Evolutionary conservation across 2,329 filamentous ascomycete species (phyloP), one percentile per base, ranked within the genome.

Genomic region (Calonectria montana): DNA sequence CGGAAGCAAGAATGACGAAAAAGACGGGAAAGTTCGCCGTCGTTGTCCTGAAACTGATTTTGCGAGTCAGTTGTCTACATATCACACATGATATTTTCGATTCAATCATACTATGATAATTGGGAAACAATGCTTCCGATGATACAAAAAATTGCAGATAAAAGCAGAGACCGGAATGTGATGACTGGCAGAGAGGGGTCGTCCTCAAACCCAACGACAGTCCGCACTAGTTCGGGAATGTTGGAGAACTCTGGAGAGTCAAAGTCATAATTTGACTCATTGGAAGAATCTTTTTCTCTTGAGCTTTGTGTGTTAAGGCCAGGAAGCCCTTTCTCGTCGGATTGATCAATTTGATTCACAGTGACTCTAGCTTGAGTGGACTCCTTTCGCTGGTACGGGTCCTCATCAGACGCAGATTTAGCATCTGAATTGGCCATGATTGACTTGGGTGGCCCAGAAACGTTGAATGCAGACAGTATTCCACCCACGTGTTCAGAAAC

Each of bases 121-220:
- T 89, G 87, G 6, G 87, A 89, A 2, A 91, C 78, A 74, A 91
- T 89, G 2, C 89, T 89, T 2, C 89, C 90, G 0, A 89, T 89
- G 1, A 87, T 84, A 53, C 91, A 86, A 75, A 91, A 91, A 21
- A 91, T 71, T 67, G 89, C 79, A 6, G 87, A 85, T 27, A 91
- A 82, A 27, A 91, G 64, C 75, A 91, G 89, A 76, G 90, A 91
- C 29, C 90, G 87, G 74, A 91, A 91, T 1, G 90, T 91, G 25
- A 91, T 82, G 15, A 88, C 90, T 1, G 88, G 87, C 31, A 89
- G 81, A 3, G 82, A 86, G 0, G 89, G 85, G 75, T 91, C 89
- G 76, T 92, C 89, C 23, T 86, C 85, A 70, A 91, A 83, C 76
- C 86, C 89, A 74, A 91, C 88, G 48, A 91, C 84, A 27, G 88